A percentile compares a stretch with the other conserved stretches of the same genome.
Conservation (phyloP, 176 grass and related monocot species). For the Avena insularis region DNA sequence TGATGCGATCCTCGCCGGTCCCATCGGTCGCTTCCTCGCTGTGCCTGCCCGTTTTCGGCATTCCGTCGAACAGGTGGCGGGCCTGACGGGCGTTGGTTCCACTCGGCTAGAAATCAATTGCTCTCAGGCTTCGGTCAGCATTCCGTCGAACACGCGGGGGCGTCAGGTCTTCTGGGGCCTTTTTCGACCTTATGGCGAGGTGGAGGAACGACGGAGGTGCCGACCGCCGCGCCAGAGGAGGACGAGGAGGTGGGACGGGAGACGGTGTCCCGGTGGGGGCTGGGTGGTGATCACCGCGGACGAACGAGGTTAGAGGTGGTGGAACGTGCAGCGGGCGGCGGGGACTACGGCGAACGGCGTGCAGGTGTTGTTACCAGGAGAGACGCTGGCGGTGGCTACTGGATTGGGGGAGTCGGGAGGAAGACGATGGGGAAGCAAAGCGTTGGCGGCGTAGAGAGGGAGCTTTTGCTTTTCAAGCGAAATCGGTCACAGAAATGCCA, state of each 20-base stretch:
- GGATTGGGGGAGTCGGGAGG: neutral
- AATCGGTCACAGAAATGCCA: neutral
- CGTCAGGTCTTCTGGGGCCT: neutral
- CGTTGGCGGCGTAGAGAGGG: neutral
- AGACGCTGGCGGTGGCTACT: neutral
- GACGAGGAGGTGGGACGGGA: neutral
- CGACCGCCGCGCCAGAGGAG: neutral
- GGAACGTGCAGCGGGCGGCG: neutral
- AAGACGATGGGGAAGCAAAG: too few relatives aligned
- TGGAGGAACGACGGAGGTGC: neutral
- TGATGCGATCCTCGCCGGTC: conserved; percentile 12
- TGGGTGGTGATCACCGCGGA: neutral
- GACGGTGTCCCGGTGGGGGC: neutral
- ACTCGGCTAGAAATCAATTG: neutral
- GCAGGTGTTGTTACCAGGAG: neutral
- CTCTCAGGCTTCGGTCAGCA: neutral
- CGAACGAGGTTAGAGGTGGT: neutral
- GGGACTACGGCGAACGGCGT: neutral
- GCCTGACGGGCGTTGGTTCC: neutral
- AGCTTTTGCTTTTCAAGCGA: neutral
- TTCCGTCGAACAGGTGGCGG: neutral
- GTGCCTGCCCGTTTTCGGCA: neutral
- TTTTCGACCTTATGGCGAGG: neutral
- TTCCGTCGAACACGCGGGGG: neutral
- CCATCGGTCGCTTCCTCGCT: neutral